Conservation (phyloP, 176 grass and related monocot species). For the Panicum miliaceum region DNA sequence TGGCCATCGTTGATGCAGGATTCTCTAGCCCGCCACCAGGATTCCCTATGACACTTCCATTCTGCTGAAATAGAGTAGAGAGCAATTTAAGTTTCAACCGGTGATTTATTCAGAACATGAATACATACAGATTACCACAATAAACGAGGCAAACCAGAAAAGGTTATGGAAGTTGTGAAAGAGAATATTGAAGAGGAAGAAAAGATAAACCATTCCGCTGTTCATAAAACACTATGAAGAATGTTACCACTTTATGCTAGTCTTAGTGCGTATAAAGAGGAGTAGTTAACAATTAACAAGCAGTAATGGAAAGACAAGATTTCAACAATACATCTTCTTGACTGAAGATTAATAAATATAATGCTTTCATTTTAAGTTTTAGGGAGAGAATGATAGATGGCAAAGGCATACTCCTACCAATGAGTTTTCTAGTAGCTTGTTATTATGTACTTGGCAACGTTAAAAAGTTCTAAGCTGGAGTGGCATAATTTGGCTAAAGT, state of each 20-base stretch:
- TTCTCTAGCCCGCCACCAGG: slow-evolving; percentile 37
- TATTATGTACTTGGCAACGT: slow-evolving; percentile 6
- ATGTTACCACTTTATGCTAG: neutral
- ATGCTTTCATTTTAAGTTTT: neutral
- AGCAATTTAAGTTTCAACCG: neutral
- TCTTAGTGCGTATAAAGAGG: too few relatives aligned
- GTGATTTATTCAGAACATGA: slow-evolving; percentile 26
- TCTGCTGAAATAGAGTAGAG: slow-evolving; percentile 33
- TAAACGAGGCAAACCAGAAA: neutral
- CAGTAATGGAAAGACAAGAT: neutral
- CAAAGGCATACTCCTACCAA: neutral
- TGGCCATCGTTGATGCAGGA: slow-evolving; percentile 28
- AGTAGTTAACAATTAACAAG: neutral
- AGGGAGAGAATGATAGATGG: neutral
- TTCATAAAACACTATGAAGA: neutral
- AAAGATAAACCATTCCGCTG: neutral
- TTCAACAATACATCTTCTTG: too few relatives aligned
- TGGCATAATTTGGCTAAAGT: neutral
- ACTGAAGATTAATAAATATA: neutral
- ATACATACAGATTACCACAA: neutral
- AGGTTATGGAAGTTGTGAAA: neutral
- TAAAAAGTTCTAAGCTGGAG: neutral
- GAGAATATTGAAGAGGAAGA: neutral
- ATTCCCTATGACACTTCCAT: slow-evolving; percentile 35
- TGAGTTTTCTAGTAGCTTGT: neutral